phyloP scores from a whole-genome alignment of 1,284 basidiomycete species.

The Cutaneotrichosporon dermatis region DNA sequence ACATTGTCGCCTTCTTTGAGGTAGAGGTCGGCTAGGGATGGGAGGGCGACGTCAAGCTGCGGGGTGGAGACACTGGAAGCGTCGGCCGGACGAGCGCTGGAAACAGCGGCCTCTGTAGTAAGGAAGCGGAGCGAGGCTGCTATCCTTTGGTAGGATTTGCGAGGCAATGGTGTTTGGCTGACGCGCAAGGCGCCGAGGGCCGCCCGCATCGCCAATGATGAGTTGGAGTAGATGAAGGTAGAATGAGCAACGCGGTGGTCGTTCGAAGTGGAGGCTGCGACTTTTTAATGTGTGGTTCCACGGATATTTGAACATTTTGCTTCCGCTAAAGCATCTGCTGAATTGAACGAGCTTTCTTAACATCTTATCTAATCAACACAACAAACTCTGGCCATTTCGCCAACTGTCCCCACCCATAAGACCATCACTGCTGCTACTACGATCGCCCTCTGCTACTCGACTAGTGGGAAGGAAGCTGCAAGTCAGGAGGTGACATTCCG shows the following conservation, averaged over 20 bases:
- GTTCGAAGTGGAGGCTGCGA: background rate
- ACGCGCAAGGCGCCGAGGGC: background rate
- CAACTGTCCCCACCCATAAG: no score
- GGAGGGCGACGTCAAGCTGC: slow-evolving; percentile 7
- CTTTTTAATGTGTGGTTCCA: no score
- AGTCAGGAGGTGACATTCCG: no score
- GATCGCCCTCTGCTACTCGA: no score
- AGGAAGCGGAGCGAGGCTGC: background rate
- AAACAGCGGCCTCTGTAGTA: background rate
- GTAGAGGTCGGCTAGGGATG: slow-evolving; percentile 27
- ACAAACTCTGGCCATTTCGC: no score
- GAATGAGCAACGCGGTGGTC: background rate
- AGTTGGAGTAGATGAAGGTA: background rate
- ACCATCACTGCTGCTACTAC: no score
- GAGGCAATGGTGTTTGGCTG: background rate
- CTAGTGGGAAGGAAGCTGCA: no score
- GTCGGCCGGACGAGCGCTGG: background rate
- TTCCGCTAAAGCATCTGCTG: no score
- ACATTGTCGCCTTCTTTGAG: slow-evolving; percentile 60
- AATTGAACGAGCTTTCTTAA: no score
- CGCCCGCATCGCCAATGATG: background rate
- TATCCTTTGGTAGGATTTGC: background rate
- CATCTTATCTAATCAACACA: no score
- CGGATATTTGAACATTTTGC: no score
- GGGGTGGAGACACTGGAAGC: background rate